A percentile compares a stretch with the other conserved stretches of the same genome.
phyloP scores from a whole-genome alignment of 2,329 filamentous ascomycete genomes.

The Fusarium beomiforme region DNA sequence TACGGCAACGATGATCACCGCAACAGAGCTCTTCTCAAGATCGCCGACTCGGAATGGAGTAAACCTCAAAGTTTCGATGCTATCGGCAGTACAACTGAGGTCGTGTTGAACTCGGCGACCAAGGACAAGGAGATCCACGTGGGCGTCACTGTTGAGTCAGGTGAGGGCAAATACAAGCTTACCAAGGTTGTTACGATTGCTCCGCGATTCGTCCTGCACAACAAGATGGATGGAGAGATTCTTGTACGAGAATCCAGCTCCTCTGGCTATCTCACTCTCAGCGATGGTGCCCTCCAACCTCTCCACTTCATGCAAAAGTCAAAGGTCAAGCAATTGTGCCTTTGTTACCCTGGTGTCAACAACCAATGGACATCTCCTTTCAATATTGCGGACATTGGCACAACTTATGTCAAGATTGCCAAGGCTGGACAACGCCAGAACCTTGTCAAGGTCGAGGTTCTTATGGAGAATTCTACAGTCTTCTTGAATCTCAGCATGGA shows the following conservation, averaged over 20 bases:
- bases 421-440: slow-evolving; percentile 90
- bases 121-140: slow-evolving; percentile 86
- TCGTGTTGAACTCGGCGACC: slow-evolving; percentile 78
- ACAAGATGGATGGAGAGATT: slow-evolving; percentile 88
- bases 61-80: slow-evolving; percentile 98
- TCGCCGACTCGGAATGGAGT: slow-evolving; percentile 94
- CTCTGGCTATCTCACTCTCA: slow-evolving; percentile 82
- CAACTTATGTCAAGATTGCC: slow-evolving; percentile 91
- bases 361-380: slow-evolving; percentile 99
- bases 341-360: slow-evolving; percentile 93
- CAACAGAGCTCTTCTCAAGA: slow-evolving; percentile 87
- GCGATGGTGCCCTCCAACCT: slow-evolving; percentile 81
- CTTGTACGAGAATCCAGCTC: slow-evolving; percentile 93
- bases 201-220: slow-evolving; percentile 92
- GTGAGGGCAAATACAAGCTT: slow-evolving; percentile 97
- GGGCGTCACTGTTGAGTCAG: slow-evolving; percentile 87
- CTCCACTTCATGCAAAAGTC: slow-evolving; percentile 90
- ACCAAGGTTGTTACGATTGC: slow-evolving; percentile 94
- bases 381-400: slow-evolving; percentile 95
- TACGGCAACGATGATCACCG: slow-evolving; percentile 88
- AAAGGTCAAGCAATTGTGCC: slow-evolving; percentile 85
- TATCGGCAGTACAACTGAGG: slow-evolving; percentile 91
- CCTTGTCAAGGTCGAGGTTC: slow-evolving; percentile 85
- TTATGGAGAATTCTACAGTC: slow-evolving; percentile 93
- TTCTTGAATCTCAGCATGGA: slow-evolving; percentile 93